Conservation (phyloP, 352 stramenopile species). For the Peronospora destructor region DNA sequence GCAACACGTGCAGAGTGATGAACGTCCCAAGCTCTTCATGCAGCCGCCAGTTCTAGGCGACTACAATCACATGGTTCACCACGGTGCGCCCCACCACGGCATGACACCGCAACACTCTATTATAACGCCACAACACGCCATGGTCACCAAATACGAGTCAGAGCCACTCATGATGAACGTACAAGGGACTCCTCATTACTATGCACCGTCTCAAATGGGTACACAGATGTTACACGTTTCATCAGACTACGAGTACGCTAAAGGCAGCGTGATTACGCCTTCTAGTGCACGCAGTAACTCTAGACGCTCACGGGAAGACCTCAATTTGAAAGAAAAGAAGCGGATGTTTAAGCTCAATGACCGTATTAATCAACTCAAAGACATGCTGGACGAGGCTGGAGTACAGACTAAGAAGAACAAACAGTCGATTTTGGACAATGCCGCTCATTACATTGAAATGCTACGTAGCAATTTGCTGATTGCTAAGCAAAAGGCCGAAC, state of each 20-base stretch:
- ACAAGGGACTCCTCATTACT: constrained; percentile 35
- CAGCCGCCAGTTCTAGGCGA: constrained; percentile 25
- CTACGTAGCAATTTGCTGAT: constrained; percentile 55
- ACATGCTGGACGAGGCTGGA: constrained; percentile 50
- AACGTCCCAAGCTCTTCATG: constrained; percentile 58
- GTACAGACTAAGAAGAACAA: constrained; percentile 78
- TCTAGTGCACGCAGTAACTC: constrained; percentile 29
- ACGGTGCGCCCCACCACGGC: constrained; percentile 37
- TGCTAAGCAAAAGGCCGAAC: constrained; percentile 52
- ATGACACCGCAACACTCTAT: constrained; percentile 40
- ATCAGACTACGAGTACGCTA: constrained; percentile 51
- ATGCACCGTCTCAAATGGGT: constrained; percentile 33
- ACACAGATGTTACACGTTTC: constrained; percentile 56
- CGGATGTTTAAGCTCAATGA: constrained; percentile 87
- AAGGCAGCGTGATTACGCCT: constrained; percentile 33
- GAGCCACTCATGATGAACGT: constrained; percentile 63
- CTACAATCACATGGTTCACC: constrained; percentile 48
- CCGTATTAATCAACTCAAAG: constrained; percentile 71
- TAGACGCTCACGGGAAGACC: constrained; percentile 66
- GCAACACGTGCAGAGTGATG: constrained; percentile 42
- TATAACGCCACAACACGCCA: constrained; percentile 35
- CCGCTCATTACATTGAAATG: constrained; percentile 64
- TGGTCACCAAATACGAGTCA: constrained; percentile 37
- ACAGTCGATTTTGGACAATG: constrained; percentile 66
- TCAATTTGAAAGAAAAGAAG: constrained; percentile 86